Base-by-base conservation (phyloP, 768 basidiomycete genomes). In the Peribolospora kevripleyi region DNA sequence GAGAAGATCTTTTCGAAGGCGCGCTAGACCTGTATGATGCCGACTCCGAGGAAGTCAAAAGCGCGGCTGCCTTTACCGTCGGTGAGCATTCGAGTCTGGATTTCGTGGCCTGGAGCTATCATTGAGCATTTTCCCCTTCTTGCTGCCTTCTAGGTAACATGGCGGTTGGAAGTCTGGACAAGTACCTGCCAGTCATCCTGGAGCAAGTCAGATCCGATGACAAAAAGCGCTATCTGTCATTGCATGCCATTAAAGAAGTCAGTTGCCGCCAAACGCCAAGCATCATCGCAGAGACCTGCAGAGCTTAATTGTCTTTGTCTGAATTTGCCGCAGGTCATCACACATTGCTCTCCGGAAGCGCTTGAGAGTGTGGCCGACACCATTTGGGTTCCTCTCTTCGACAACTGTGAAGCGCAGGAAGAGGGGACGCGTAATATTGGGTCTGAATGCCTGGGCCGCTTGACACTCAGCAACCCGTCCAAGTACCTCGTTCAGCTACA, bases 181-280 rank as follows among this genome's bases (percentile, higher is more conserved):
- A 80, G 62, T 93, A 87, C 75, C 72, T 97, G 3, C 86, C 87
- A 38, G 72, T 73, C 5, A 82, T 97, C 59, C 76, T 93, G 60
- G 79, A 79, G 61, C 74, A 84, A 73, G 82, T 48, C 74, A 84
- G 67, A 75, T 51, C 71, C 8, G 79, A 87, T 64, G 73, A 76
- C 7, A 78, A 80, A 68, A 86, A 80, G 63, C 77, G 87, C 7
- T 67, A 97, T 41, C 70, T 95, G 36, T 80, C 86, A 7, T 72
- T 98, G 37, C 86, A 97, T 63, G 85, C 91, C 7, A 70, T 95
- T 51, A 93, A 93, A 68, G 91, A 95, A 75, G 84, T 81, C 25
- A 52, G 72, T 53, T n/a, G 7, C 7, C 46, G 25, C 54, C 39
- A 9, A 36, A 10, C 3, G 39, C 10, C 48, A 3, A 59, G 13